Percentiles rank a stretch among this genome's conserved stretches.
Conservation (phyloP, 108 stramenopile genomes). For the Nitzschia inconspicua region DNA sequence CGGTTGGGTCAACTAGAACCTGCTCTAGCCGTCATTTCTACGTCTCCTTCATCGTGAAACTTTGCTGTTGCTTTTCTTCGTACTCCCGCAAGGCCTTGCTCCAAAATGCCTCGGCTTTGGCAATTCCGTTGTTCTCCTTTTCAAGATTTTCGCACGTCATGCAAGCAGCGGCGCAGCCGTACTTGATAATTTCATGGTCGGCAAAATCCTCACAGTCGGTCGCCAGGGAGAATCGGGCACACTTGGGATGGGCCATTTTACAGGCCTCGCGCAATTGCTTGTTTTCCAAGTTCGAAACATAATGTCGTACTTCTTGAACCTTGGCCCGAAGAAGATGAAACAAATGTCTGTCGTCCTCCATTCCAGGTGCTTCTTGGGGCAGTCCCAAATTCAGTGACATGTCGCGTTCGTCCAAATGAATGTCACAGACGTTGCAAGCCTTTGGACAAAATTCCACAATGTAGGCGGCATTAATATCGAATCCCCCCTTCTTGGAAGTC, state of each 20-base stretch:
- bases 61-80: conserved; percentile 8
- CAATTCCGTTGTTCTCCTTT: conserved; percentile 1
- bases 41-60: too few relatives aligned
- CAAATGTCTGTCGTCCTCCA: conserved; percentile 5
- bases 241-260: conserved; percentile 15
- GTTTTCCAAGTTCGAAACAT: conserved; percentile 10
- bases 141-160: conserved; percentile 14
- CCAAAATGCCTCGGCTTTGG: background rate
- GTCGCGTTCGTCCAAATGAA: conserved; percentile 19
- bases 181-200: conserved; percentile 20
- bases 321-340: conserved; percentile 1
- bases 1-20: too few relatives aligned
- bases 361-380: conserved; percentile 17
- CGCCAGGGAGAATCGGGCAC: conserved; percentile 18
- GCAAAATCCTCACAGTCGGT: background rate
- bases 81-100: background rate
- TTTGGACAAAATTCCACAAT: conserved; percentile 24
- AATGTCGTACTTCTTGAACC: conserved; percentile 6
- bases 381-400: conserved; percentile 9
- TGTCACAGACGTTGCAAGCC: conserved; percentile 18
- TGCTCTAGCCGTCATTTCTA: too few relatives aligned
- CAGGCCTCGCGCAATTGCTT: conserved; percentile 6
- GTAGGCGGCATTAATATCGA: conserved; percentile 7
- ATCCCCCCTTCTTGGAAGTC: conserved; percentile 6
- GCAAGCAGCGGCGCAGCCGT: conserved; percentile 24